Base-by-base conservation (phyloP, 768 basidiomycete species). In the Royoungia palumana region DNA sequence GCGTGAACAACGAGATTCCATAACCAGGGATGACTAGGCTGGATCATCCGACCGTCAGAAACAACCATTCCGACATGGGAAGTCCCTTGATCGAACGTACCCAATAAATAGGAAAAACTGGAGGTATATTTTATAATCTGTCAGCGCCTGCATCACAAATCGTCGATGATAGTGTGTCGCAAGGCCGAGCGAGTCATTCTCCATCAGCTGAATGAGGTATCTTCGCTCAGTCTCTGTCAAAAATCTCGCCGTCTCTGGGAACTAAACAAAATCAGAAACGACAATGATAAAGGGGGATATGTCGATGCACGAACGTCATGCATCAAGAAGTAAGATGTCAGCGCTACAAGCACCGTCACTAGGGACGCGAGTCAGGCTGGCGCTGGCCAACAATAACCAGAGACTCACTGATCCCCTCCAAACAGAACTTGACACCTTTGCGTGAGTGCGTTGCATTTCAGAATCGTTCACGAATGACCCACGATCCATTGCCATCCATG, bases 241-340 rank as follows among this genome's bases (percentile, higher is more conserved):
- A 63, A 81, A 82, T 28, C 60, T 68, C n/a, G 79, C 79, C 2
- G 78, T 81, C 51, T 73, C 72, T 27, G 79, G 78, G 59, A 77
- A 77, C 74, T 76, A 44, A 4, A 20, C 14, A 21, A n/a, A 16
- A 34, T 50, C 16, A 14, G 40, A 14, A 35, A 30, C 13, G 5
- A 5, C 14, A 32, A 6, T 16, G 9, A 8, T 35, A 44, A 8
- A 39, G 19, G 21, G 10, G 24, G 9, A 22, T 19, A 28, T 37
- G 44, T 30, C 20, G 14, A 44, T 34, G 20, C 10, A 56, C 75
- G 46, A 49, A 78, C 77, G 59, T 83, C 79, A 44, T 77, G 62
- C 60, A 83, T 74, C 55, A 72, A 71, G 64, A 77, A 81, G 60
- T 68, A 77, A 5, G 57, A 46, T 8, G 21, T 10, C 7, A 58